Percentiles rank a stretch among this genome's conserved stretches.
phyloP scores from a whole-genome alignment of 176 grass and related monocot genomes.

The Pharus latifolius region DNA sequence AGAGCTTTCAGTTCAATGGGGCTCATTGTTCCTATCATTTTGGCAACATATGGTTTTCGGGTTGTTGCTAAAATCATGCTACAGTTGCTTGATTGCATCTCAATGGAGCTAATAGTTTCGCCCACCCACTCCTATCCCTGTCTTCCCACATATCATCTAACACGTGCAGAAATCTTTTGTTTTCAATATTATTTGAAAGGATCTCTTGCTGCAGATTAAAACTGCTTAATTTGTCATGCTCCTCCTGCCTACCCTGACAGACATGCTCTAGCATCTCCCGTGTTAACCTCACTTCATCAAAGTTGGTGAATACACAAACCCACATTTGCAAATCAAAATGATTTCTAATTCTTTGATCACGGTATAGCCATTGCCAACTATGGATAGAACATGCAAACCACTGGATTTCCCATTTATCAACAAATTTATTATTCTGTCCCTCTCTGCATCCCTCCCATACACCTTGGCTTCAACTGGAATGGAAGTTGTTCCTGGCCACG shows the following conservation, averaged over 20 bases:
- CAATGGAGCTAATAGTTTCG: slow-evolving; percentile 23
- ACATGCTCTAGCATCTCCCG: slow-evolving; percentile 16
- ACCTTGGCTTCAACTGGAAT: background rate
- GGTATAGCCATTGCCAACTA: slow-evolving; percentile 33
- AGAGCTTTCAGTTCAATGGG: background rate
- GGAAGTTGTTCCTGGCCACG: background rate
- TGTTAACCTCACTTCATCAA: slow-evolving; percentile 5
- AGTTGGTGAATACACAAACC: slow-evolving; percentile 16
- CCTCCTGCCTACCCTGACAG: background rate
- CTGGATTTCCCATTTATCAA: background rate
- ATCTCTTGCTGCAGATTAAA: slow-evolving; percentile 2
- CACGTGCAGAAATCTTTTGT: slow-evolving; percentile 20
- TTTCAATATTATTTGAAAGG: background rate
- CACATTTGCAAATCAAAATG: slow-evolving; percentile 30
- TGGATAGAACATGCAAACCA: background rate
- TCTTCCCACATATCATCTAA: slow-evolving; percentile 36
- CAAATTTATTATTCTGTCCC: slow-evolving; percentile 10
- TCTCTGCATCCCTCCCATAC: slow-evolving; percentile 20
- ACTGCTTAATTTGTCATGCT: no score
- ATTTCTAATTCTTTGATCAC: background rate
- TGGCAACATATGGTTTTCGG: background rate
- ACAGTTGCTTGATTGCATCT: background rate
- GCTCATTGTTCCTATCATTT: slow-evolving; percentile 6
- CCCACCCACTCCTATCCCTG: background rate
- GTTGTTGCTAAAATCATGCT: slow-evolving; percentile 29